Conservation (phyloP, 208 protist genomes). For the Sergeia podlipaevii region DNA sequence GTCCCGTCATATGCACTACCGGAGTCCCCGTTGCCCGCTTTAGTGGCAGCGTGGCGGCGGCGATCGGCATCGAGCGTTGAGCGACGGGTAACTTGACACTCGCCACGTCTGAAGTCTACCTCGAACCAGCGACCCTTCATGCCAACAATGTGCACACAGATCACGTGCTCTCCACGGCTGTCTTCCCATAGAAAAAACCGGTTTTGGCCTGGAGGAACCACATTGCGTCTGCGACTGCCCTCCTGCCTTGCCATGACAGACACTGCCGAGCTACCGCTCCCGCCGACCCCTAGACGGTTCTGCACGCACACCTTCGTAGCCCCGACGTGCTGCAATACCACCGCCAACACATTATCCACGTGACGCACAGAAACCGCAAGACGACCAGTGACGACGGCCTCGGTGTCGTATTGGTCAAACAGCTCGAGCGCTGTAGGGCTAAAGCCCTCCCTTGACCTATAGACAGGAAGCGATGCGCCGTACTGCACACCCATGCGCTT, state of each 20-base stretch:
- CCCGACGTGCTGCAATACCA: constrained; percentile 44
- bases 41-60: constrained; percentile 13
- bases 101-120: constrained; percentile 68
- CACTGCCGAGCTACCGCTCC: constrained; percentile 14
- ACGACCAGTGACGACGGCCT: constrained; percentile 68
- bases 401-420: constrained; percentile 15
- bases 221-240: constrained; percentile 45
- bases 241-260: constrained; percentile 66
- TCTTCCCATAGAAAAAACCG: constrained; percentile 82
- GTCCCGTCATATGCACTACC: constrained; percentile 1
- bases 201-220: constrained; percentile 62
- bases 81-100: constrained; percentile 48
- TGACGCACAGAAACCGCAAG: constrained; percentile 56
- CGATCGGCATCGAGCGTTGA: constrained; percentile 17
- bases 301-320: constrained; percentile 70
- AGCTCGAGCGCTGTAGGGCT: constrained; percentile 11
- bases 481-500: constrained; percentile 33
- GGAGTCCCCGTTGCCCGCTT: constrained; percentile 5
- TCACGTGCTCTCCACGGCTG: constrained; percentile 37
- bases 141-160: constrained; percentile 58
- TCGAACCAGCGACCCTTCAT: constrained; percentile 72
- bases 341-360: constrained; percentile 52
- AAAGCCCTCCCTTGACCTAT: constrained; percentile 10
- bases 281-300: too few species aligned
- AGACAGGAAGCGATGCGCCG: constrained; percentile 28